Evolutionary conservation across 148 eudicot genomes (phyloP).

Genomic region (Rhododendron ferrugineum): DNA sequence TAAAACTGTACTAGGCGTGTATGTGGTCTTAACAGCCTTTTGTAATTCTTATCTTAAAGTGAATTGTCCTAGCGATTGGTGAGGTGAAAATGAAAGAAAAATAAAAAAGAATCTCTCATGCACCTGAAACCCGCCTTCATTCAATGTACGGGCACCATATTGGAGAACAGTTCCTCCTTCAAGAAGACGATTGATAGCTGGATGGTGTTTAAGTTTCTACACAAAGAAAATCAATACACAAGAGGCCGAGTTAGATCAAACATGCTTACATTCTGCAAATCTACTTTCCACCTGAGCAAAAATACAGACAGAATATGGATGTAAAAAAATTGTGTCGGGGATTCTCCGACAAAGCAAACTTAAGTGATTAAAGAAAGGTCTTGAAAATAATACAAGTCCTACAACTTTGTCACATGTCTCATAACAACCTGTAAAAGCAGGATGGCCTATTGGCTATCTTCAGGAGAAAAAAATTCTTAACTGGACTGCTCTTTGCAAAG

Average conservation of each 20-base stretch:
- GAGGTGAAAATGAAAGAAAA: neutral
- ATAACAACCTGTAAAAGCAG: neutral
- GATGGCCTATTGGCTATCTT: neutral
- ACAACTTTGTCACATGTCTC: neutral
- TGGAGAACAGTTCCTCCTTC: conserved; percentile 87
- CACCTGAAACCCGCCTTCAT: conserved; percentile 99
- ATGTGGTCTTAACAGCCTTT: neutral
- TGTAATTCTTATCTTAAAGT: neutral
- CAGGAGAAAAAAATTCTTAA: neutral
- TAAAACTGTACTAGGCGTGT: neutral
- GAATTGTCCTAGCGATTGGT: neutral
- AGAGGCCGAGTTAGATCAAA: neutral
- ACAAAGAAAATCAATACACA: conserved; percentile 8
- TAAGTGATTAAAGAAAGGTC: neutral
- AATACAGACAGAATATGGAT: neutral
- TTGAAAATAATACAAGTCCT: neutral
- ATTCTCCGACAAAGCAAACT: neutral
- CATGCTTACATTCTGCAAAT: neutral
- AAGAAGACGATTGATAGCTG: conserved; percentile 72
- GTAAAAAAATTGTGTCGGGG: too few species aligned
- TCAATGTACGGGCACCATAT: conserved; percentile 94
- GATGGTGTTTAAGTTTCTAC: conserved; percentile 88
- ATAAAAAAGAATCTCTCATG: neutral
- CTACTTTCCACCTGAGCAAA: neutral
- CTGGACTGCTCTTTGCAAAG: neutral